These are phyloP conservation scores for Gnomoniopsis sp. DNA, from an alignment of 2,329 filamentous ascomycete genomes.

Conservation along the genomic window DNA sequence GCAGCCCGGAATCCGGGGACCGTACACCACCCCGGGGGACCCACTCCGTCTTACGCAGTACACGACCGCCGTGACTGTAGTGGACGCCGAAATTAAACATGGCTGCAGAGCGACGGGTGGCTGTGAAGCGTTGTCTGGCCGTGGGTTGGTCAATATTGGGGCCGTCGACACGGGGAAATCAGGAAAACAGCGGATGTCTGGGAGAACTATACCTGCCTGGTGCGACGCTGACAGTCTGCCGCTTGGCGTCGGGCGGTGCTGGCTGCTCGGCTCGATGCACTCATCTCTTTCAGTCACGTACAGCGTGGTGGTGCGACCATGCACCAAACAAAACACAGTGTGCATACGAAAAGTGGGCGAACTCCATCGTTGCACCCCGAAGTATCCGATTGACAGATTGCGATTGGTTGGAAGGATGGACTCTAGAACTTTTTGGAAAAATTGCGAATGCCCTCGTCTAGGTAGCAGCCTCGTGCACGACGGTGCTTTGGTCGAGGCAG, in stretches of 20 bases:
- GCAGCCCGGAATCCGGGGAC: not conserved
- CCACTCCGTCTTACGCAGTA: not conserved
- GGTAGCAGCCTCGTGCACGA: not conserved
- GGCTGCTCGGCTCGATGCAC: too few species aligned
- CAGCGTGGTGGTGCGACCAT: not conserved
- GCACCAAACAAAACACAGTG: not conserved
- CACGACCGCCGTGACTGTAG: not conserved
- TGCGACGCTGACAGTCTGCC: too few species aligned
- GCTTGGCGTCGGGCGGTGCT: too few species aligned
- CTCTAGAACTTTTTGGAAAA: not conserved
- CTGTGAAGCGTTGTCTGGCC: not conserved
- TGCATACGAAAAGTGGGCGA: not conserved
- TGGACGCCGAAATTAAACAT: not conserved
- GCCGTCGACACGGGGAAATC: too few species aligned
- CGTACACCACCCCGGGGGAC: not conserved
- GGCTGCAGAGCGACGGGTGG: not conserved
- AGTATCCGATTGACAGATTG: not conserved
- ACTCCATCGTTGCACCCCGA: not conserved
- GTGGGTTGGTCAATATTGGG: not conserved
- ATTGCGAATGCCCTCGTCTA: conserved; percentile 6
- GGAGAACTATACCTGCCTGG: too few species aligned
- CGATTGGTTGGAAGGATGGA: not conserved
- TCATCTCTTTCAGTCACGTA: not conserved
- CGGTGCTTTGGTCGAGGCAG: not conserved
- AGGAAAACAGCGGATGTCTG: too few species aligned